A percentile compares a stretch with the other conserved stretches of the same genome.
These are phyloP conservation scores for Alternaria consortialis DNA, from an alignment of 2,329 filamentous ascomycete genomes.

Conservation along the genomic window DNA sequence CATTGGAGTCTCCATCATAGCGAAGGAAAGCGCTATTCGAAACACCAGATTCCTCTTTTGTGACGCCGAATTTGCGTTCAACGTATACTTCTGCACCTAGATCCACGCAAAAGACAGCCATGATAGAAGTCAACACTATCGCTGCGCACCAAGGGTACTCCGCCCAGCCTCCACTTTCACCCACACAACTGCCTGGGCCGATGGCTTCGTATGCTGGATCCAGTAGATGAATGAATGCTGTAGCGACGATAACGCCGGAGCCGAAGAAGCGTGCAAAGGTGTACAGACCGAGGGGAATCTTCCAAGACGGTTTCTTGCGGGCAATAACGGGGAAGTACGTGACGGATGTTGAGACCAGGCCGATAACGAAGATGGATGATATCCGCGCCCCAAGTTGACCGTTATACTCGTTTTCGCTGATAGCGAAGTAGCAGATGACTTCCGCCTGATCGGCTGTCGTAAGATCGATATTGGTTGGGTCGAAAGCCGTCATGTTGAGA, in stretches of 20 bases:
- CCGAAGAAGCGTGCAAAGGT: conserved; percentile 14
- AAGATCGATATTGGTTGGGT: conserved; percentile 1
- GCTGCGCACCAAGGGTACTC: conserved; percentile 13
- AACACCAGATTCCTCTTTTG: not conserved
- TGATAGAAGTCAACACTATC: conserved; percentile 3
- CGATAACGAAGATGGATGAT: conserved; percentile 13
- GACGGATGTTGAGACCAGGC: conserved; percentile 1
- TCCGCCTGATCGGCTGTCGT: conserved; percentile 1
- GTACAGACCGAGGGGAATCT: conserved; percentile 5
- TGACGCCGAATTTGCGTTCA: conserved; percentile 1
- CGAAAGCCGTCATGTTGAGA: conserved; percentile 5
- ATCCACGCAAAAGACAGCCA: conserved; percentile 9
- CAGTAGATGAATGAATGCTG: conserved; percentile 9
- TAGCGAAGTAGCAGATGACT: conserved; percentile 6
- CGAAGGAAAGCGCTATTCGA: not conserved
- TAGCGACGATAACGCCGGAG: conserved; percentile 9
- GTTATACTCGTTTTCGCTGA: conserved; percentile 2
- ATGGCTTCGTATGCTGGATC: conserved; percentile 13
- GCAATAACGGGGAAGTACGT: conserved; percentile 11
- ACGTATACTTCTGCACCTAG: conserved; percentile 12
- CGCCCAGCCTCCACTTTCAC: not conserved
- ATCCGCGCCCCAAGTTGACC: not conserved
- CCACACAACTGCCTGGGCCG: conserved; percentile 8
- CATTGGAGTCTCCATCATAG: not conserved
- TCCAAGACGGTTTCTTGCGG: conserved; percentile 4